Evolutionary conservation across 345 rosid species (phyloP).

Genomic region (Microthlaspi erraticum): DNA sequence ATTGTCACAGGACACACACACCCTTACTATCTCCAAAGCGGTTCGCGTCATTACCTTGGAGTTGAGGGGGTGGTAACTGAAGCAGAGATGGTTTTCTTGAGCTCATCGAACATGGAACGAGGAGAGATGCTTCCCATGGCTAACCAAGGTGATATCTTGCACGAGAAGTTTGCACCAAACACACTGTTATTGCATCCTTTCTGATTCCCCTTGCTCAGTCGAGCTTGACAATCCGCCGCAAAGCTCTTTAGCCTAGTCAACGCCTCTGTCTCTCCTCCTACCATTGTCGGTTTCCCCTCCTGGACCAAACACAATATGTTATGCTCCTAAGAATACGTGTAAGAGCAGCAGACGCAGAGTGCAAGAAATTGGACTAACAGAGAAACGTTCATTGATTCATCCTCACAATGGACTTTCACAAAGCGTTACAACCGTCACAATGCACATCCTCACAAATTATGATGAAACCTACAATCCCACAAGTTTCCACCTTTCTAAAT

Average conservation of each 20-base stretch:
- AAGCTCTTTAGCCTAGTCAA: constrained; percentile 73
- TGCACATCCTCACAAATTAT: too few species aligned
- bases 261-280: constrained; percentile 98
- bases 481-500: constrained; percentile 14
- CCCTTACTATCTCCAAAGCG: too few species aligned
- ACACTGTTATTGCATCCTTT: constrained; percentile 63
- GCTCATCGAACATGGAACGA: constrained; percentile 87
- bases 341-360: constrained; percentile 15
- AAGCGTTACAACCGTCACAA: constrained; percentile 9
- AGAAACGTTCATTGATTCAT: constrained; percentile 11
- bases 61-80: constrained; percentile 15
- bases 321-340: constrained; percentile 10
- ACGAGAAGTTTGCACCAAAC: constrained; percentile 91
- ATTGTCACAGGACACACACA: constrained; percentile 29
- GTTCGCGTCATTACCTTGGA: constrained; percentile 42
- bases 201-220: constrained; percentile 62
- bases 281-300: constrained; percentile 82
- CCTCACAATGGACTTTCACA: constrained; percentile 14
- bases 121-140: constrained; percentile 92
- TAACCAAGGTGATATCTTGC: constrained; percentile 98
- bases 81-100: constrained; percentile 65
- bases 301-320: constrained; percentile 35
- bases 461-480: background rate
- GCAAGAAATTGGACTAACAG: background rate
- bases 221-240: constrained; percentile 83